Evolutionary conservation across 2,329 filamentous ascomycete genomes (phyloP), one percentile per base, ranked within the genome.

Genomic region (Fusarium anguioides): DNA sequence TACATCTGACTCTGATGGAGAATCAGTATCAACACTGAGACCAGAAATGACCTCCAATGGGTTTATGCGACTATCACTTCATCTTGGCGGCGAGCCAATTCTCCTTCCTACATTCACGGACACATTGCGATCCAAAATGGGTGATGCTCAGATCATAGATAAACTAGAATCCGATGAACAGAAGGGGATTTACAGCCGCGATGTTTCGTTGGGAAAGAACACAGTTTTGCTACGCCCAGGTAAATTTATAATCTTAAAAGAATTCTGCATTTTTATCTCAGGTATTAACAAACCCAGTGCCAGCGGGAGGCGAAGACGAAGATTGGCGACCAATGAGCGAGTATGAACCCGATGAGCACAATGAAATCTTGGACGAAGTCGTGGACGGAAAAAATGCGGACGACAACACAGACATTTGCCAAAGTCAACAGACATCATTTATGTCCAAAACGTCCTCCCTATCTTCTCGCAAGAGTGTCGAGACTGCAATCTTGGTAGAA

Each of bases 11-110:
- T 73, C 68, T 14, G 68, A 74, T 45, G 53, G 60, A 2, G 72
- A 71, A 15, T 74, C 73, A 8, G 59, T 61, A 20, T 64, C 47
- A 37, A 69, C 68, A 5, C 7, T 70, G 17, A 66, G 44, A 26
- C 49, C 59, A 35, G 63, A 45, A 31, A 46, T 26, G 12, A 20
- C 42, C 20, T 33, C 37, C n/a, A 10, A 49, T 10, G 60, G 53
- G 3, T 76, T 72, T 46, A 72, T 74, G 17, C 73, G 77, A 3
- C 62, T 79, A 21, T 78, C 76, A 6, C 69, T 79, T 23, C 72
- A 79, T 48, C 68, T 79, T 5, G 75, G 70, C 8, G 58, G 57
- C 8, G 56, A 75, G 33, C 62, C 66, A 4, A 51, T 65, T 14
- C 55, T 76, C 18, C 59, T 76, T 15, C 71, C 74, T 6, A 61